Evolutionary conservation across 176 grass and related monocot genomes (phyloP).

Genomic region (Hsuehochloa calcarea): DNA sequence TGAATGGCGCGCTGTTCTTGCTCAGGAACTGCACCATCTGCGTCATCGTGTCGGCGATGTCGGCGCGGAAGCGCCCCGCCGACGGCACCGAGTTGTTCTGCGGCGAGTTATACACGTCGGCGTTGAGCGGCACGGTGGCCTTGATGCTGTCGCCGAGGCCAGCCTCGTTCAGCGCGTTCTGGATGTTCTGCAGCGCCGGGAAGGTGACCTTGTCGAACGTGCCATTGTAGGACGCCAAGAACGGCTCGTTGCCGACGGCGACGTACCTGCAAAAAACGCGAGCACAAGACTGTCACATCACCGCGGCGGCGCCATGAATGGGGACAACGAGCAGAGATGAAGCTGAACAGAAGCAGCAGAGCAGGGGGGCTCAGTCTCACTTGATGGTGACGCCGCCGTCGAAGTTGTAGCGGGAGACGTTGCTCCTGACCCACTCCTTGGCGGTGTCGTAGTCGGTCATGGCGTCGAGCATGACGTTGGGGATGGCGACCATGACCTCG

Average conservation of each 20-base stretch:
- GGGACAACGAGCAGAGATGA: neutral
- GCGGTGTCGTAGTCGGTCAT: slow-evolving; percentile 61
- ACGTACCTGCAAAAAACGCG: slow-evolving; percentile 51
- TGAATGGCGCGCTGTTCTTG: slow-evolving; percentile 77
- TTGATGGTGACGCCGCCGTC: slow-evolving; percentile 78
- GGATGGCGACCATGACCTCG: slow-evolving; percentile 88
- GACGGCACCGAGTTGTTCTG: slow-evolving; percentile 46
- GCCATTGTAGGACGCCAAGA: slow-evolving; percentile 65
- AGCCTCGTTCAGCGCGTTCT: slow-evolving; percentile 74
- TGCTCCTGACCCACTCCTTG: slow-evolving; percentile 64
- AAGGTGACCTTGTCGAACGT: slow-evolving; percentile 74
- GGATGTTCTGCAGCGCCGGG: slow-evolving; percentile 74
- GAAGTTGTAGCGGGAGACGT: slow-evolving; percentile 66
- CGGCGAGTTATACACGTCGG: slow-evolving; percentile 70
- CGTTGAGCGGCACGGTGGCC: slow-evolving; percentile 76
- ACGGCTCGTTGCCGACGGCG: slow-evolving; percentile 76
- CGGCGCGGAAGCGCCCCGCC: slow-evolving; percentile 60
- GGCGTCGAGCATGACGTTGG: slow-evolving; percentile 63
- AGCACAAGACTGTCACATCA: neutral
- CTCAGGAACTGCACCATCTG: slow-evolving; percentile 77
- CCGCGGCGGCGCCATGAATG: slow-evolving; percentile 9
- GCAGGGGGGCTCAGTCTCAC: slow-evolving; percentile 2
- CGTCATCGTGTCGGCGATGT: slow-evolving; percentile 64
- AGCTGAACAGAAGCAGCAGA: neutral
- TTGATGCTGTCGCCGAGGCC: slow-evolving; percentile 69